Base-by-base conservation (phyloP, 164 flowering plant species). In the Annona cherimola region DNA sequence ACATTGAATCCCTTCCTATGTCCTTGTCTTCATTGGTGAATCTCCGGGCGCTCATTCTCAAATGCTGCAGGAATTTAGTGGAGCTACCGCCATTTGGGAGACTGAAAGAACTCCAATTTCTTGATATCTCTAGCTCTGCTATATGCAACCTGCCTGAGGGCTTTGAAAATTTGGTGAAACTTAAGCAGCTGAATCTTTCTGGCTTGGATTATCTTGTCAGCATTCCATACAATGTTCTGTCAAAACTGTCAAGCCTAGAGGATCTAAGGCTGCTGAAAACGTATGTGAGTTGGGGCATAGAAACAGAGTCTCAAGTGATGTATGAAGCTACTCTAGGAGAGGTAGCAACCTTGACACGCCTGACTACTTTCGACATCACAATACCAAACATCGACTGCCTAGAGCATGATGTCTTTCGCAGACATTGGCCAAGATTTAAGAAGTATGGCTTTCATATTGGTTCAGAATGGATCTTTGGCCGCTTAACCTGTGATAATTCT, bases 121-220 rank as follows among this genome's bases (percentile, higher is more conserved):
- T 66, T 3, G 69, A 66, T 66, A 54, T 66, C 16, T 43, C 50
- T 4, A 8, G n/a, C 39, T 66, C 54, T 43, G 69, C 26, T 54
- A 66, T 66, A 8, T 18, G 54, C 19, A n/a, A n/a, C 2, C 43
- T 66, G 46, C 69, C 69, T 18, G 45, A 44, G n/a, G 55, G 42
- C 35, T 9, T 66, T n/a, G 69, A 54, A 43, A 44, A 66, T n/a
- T 66, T 66, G 69, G 54, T 66, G 42, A 66, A 66, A 18, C 69
- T 66, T 44, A 66, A 66, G 50, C 42, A 44, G 40, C 44, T 66
- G 69, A 20, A 66, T 66, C 20, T 66, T 5, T 66, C 69, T 12
- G 6, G 14, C 18, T 40, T 64, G 67, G 43, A 1, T 12, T 16
- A 40, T 26, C 67, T 64, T 2, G 5, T 16, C 14, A 66, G 45